These are phyloP conservation scores for Teratosphaeria pseudoeucalypti DNA, from an alignment of 2,329 filamentous ascomycete genomes.

Conservation along the genomic window DNA sequence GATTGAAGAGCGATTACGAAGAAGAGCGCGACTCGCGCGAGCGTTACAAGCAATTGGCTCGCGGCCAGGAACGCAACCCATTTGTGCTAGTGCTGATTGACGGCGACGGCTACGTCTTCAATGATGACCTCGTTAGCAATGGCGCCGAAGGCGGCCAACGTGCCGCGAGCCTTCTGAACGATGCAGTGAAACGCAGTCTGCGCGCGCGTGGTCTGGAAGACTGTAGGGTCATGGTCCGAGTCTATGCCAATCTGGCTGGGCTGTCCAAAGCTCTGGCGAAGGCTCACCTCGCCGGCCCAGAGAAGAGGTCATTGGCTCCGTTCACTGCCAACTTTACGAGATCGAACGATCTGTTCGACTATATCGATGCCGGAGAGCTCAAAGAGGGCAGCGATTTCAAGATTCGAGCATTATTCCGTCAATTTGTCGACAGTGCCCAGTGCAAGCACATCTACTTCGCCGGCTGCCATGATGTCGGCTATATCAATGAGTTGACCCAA, in stretches of 20 bases:
- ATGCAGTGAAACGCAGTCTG: constrained; percentile 40
- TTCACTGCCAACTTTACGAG: constrained; percentile 49
- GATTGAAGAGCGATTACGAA: constrained; percentile 48
- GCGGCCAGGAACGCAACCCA: constrained; percentile 40
- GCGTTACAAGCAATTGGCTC: constrained; percentile 45
- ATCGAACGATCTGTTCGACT: constrained; percentile 49
- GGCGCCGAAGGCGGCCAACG: constrained; percentile 41
- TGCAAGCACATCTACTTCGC: constrained; percentile 57
- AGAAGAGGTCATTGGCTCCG: constrained; percentile 46
- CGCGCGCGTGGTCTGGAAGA: constrained; percentile 36
- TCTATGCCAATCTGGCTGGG: constrained; percentile 38
- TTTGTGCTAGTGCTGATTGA: constrained; percentile 54
- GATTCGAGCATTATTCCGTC: constrained; percentile 40
- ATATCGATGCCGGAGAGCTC: constrained; percentile 50
- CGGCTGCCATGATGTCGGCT: constrained; percentile 51
- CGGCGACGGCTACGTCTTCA: constrained; percentile 47
- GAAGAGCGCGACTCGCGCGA: constrained; percentile 45
- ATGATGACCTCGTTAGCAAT: constrained; percentile 20
- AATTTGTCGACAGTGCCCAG: constrained; percentile 48
- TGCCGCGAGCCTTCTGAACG: constrained; percentile 45
- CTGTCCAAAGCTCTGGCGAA: constrained; percentile 38
- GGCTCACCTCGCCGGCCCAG: constrained; percentile 40
- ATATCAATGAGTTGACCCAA: constrained; percentile 46
- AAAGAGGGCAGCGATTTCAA: constrained; percentile 53
- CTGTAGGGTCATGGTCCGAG: constrained; percentile 41